phyloP scores from a whole-genome alignment of 257 asterid genomes.

The Przewalskia tangutica region DNA sequence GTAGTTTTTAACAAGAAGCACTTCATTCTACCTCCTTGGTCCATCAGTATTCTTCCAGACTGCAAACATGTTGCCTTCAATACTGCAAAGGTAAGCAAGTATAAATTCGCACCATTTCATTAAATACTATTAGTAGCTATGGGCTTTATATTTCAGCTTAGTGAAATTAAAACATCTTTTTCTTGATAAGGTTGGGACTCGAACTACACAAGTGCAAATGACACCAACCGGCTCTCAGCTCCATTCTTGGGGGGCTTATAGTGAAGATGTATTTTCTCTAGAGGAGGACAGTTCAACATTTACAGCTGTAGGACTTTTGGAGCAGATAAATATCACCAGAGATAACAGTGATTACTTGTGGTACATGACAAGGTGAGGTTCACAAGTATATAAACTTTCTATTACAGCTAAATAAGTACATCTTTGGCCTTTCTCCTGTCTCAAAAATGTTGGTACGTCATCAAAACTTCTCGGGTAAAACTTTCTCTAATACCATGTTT shows the following conservation, averaged over 20 bases:
- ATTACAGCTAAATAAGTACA: neutral
- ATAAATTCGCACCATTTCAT: neutral
- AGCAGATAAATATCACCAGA: conserved; percentile 56
- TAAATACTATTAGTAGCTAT: neutral
- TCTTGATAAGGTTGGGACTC: conserved; percentile 33
- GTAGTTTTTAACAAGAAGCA: conserved; percentile 37
- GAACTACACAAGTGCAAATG: conserved; percentile 36
- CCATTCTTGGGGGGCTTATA: conserved; percentile 46
- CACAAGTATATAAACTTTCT: neutral
- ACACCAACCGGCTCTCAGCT: conserved; percentile 19
- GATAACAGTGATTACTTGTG: conserved; percentile 63
- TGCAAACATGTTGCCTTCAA: conserved; percentile 50
- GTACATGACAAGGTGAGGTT: conserved; percentile 50
- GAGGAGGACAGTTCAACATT: conserved; percentile 33
- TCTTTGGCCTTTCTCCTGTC: too few species aligned
- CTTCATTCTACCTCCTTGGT: conserved; percentile 65
- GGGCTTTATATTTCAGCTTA: neutral
- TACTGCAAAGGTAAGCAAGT: conserved; percentile 42
- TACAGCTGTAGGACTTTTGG: conserved; percentile 40
- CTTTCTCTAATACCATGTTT: neutral
- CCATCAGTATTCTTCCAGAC: conserved; percentile 67
- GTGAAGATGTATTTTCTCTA: conserved; percentile 32
- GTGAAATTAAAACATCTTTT: neutral
- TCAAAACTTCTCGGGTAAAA: neutral
- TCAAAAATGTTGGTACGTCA: too few species aligned